These are phyloP conservation scores for Crinitomyces ghanaensis DNA, from an alignment of 805 yeast species.

Conservation along the genomic window DNA sequence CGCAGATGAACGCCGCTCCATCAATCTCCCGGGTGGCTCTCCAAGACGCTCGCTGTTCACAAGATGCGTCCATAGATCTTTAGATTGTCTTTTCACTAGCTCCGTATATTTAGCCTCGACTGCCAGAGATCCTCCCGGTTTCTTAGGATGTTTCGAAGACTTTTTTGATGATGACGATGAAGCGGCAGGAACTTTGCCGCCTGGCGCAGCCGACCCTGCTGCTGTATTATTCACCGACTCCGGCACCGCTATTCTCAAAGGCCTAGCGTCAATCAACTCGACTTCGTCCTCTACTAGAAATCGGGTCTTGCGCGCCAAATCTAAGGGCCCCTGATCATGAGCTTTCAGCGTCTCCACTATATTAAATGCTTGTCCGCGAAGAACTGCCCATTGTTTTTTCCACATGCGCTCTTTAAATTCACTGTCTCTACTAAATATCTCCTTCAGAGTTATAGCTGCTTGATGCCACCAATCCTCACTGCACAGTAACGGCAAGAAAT, in stretches of 20 bases:
- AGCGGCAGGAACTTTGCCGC: no score
- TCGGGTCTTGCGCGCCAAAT: slow-evolving; percentile 47
- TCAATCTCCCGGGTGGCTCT: no score
- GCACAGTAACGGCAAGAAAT: slow-evolving; percentile 47
- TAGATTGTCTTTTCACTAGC: slow-evolving; percentile 2
- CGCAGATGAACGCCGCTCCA: slow-evolving; percentile 1
- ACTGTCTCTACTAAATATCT: slow-evolving; percentile 41
- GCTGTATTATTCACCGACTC: no score
- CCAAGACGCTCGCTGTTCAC: slow-evolving; percentile 6
- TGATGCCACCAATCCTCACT: slow-evolving; percentile 64
- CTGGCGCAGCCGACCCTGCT: no score
- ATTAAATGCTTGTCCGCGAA: slow-evolving; percentile 71
- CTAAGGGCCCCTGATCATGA: slow-evolving; percentile 54
- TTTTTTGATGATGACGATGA: no score
- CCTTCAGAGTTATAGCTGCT: slow-evolving; percentile 35
- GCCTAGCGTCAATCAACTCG: no score
- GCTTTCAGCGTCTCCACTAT: slow-evolving; percentile 54
- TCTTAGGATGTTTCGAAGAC: no score
- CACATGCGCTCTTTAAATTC: slow-evolving; percentile 60
- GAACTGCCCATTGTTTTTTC: slow-evolving; percentile 53
- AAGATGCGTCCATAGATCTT: slow-evolving; percentile 8
- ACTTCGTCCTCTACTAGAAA: slow-evolving; percentile 48
- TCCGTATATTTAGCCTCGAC: slow-evolving; percentile 12
- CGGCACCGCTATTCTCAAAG: no score
- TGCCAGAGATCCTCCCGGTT: slow-evolving; percentile 12